Base-by-base conservation (phyloP, 768 basidiomycete species). In the Leccinum rimulosum region DNA sequence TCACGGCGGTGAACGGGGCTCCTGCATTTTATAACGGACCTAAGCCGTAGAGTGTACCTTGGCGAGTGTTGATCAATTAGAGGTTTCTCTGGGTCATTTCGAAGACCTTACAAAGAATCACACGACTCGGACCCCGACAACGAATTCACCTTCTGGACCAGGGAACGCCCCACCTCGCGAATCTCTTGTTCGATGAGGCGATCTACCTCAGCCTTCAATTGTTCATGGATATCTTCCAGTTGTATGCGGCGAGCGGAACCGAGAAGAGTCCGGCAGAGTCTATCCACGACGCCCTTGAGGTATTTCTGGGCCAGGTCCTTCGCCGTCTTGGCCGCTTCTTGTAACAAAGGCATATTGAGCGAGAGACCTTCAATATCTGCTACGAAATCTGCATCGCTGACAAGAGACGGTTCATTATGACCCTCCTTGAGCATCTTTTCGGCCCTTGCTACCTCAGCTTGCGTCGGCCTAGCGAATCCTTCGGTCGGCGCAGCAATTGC, bases 51-150 rank as follows among this genome's bases (percentile, higher is more conserved):
- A 7, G 58, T 67, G 38, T 60, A 1, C 52, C 69, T 70, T 58
- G 10, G 6, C 51, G 8, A 54, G 9, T 15, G 17, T 49, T 12
- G 6, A 30, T 60, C 45, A 55, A 25, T 56, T 15, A 17, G 22
- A 6, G 2, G 45, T 2, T 14, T 15, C 12, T 6, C 7, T 2
- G 2, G 3, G 7, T 10, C 10, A 86, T 64, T 22, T 84, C 81
- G 2, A 83, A 82, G 3, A 87, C 10, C 68, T 61, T 50, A 70
- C 69, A 4, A 50, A 7, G 64, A 67, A 51, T 63, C 50, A 31
- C 59, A 63, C 3, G n/a, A n/a, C n/a, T n/a, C n/a, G n/a, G 62
- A 66, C 22, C 52, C 52, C 2, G 68, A 68, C 9, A 62, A 28
- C 19, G 59, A 54, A 36, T 70, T 66, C 3, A 70, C 49, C 31